A percentile compares a stretch with the other conserved stretches of the same genome.
Conservation (phyloP, 2,329 filamentous ascomycete species). For the Alternaria postmessia region DNA sequence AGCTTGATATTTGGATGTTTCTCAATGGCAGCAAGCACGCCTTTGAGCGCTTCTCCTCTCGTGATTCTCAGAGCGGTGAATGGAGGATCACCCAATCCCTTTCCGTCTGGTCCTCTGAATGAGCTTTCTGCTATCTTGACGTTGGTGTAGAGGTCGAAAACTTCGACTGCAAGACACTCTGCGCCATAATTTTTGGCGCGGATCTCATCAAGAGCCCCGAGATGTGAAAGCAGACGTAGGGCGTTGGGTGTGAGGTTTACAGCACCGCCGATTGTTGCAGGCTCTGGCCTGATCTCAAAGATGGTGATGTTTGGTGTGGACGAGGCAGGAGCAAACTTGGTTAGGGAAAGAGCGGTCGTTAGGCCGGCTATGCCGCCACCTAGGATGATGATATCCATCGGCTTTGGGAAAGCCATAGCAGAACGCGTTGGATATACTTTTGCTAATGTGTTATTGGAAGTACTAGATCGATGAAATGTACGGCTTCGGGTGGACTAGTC, state of each 20-base stretch:
- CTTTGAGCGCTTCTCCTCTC: constrained; percentile 54
- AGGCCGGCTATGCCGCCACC: constrained; percentile 47
- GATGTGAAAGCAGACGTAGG: constrained; percentile 62
- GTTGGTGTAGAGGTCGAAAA: constrained; percentile 56
- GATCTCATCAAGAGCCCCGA: constrained; percentile 58
- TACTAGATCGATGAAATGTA: neutral
- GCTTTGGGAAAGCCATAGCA: constrained; percentile 13
- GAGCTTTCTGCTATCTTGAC: constrained; percentile 54
- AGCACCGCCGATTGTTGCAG: constrained; percentile 64
- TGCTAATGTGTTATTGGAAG: neutral
- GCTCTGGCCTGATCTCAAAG: constrained; percentile 58
- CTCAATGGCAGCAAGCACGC: constrained; percentile 52
- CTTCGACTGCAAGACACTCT: constrained; percentile 54
- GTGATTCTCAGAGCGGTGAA: constrained; percentile 57
- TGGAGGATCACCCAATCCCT: constrained; percentile 55
- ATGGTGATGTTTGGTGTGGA: constrained; percentile 54
- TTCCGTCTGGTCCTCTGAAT: constrained; percentile 54
- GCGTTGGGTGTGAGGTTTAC: constrained; percentile 69
- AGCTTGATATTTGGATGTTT: constrained; percentile 53
- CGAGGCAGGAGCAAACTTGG: constrained; percentile 51
- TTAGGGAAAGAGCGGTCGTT: constrained; percentile 54
- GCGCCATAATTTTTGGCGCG: constrained; percentile 51
- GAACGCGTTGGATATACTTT: neutral
- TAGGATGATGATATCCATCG: constrained; percentile 40
- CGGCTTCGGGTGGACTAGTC: neutral